Base-by-base conservation (phyloP, 352 stramenopile genomes). In the Salisapilia sapeloensis region DNA sequence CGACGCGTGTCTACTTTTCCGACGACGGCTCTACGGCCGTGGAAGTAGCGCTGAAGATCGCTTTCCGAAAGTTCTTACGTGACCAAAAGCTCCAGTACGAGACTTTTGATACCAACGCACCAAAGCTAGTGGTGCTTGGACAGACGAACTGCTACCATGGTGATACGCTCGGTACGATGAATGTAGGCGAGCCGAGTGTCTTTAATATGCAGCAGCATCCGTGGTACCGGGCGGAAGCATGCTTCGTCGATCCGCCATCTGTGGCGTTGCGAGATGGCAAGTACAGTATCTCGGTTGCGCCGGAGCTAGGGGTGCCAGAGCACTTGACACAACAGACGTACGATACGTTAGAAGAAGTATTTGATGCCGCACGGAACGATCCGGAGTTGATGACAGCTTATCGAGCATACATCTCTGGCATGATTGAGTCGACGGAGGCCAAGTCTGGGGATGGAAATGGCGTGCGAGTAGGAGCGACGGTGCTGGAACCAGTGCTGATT, bases 41-140 rank as follows among this genome's bases (percentile, higher is more conserved):
- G 19, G 85, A 96, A 38, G 74, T 94, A 4, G 78, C 63, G 2
- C 48, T 96, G 20, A 95, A 96, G 52, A 95, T 96, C 81, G 70
- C 74, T 0, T 86, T 90, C 46, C 74, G 74, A 38, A 90, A 85
- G 53, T 90, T 71, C 31, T 43, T 81, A 18, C 58, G 57, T 1
- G 72, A 89, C 33, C 64, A 79, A 41, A 38, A 48, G 1, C 42
- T 85, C n/a, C 43, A 75, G 16, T 85, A 85, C 45, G 56, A 35
- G 16, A 43, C 48, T 16, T 65, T 69, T 17, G 50, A 26, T 16
- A 53, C 16, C 38, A 56, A 18, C 16, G 21, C 27, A 3, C 18
- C 27, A 13, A 78, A 86, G 29, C 59, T 84, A 15, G 52, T 86
- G 6, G 77, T 80, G 12, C 51, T 92, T 6, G 81, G 75, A 1